Evolutionary conservation across 768 basidiomycete species (phyloP), one percentile per base, ranked within the genome.

Genomic region (Kwoniella dendrophila): DNA sequence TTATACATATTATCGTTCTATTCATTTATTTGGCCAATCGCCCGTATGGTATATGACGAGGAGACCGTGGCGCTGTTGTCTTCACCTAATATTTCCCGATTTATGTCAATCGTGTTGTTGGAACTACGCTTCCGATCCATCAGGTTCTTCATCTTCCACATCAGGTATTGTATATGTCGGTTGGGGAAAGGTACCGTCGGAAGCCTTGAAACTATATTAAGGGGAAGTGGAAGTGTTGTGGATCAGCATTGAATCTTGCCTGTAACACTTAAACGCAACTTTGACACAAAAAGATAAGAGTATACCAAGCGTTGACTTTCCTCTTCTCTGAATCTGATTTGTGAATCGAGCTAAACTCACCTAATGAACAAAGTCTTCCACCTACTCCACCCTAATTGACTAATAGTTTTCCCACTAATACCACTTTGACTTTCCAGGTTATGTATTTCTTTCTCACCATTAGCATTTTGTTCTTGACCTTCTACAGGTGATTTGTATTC

Each of bases 161-260:
- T 68, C 60, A 1, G 74, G 74, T 47, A 76, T 58, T 3, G 72
- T 73, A 53, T 70, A 73, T 53, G 56, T 57, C n/a, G 74, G 74
- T 34, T 68, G 34, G 0, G 11, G n/a, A 48, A 73, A 73, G 7
- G 33, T 8, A 16, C 67, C 71, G 26, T 70, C 58, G 32, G 57
- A 50, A 10, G 36, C 36, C 34, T 49, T 48, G 50, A 71, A 66
- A 51, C 70, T 71, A 40, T 24, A 24, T n/a, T 6, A 20, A 27
- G 29, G 22, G 12, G 41, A 22, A 53, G 4, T 20, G 26, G 16
- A 29, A n/a, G 16, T 27, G 33, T 43, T 32, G 10, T 41, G 22
- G 12, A 33, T 33, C 20, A n/a, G 36, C 36, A 38, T 38, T 38
- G 36, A 8, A 38, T n/a, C n/a, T n/a, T n/a, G n/a, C n/a, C n/a